A percentile compares a stretch with the other conserved stretches of the same genome.
phyloP scores from a whole-genome alignment of 257 asterid species.

The Ligustrum vulgare region DNA sequence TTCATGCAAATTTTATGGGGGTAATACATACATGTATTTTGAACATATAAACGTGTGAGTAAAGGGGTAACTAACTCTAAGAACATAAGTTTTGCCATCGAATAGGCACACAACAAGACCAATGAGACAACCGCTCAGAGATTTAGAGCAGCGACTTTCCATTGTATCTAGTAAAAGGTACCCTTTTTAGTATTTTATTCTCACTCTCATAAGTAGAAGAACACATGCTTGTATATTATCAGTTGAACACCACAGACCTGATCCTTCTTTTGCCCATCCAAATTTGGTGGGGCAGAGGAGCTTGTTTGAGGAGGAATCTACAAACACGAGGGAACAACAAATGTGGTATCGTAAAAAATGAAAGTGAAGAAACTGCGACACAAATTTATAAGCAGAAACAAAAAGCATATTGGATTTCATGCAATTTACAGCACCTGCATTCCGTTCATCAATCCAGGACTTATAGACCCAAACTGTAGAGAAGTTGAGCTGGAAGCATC shows the following conservation, averaged over 20 bases:
- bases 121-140: background rate
- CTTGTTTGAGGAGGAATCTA: constrained; percentile 75
- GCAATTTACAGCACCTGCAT: constrained; percentile 58
- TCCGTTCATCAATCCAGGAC: constrained; percentile 76
- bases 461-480: constrained; percentile 89
- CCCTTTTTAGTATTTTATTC: background rate
- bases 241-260: constrained; percentile 57
- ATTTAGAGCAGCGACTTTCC: constrained; percentile 8
- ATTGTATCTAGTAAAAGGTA: constrained; percentile 1
- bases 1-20: background rate
- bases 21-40: background rate
- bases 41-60: background rate
- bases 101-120: constrained; percentile 1
- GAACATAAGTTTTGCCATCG: background rate
- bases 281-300: constrained; percentile 94
- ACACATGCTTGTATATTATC: background rate
- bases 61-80: background rate
- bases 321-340: constrained; percentile 2
- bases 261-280: constrained; percentile 85
- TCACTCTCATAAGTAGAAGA: background rate
- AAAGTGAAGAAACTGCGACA: background rate
- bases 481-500: constrained; percentile 64
- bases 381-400: constrained; percentile 22
- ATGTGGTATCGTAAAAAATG: background rate
- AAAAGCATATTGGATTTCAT: constrained; percentile 17